Evolutionary conservation across 192 early-diverging fungal genomes (phyloP), one percentile per base, ranked within the genome.

Genomic region (Entomortierella parvispora): DNA sequence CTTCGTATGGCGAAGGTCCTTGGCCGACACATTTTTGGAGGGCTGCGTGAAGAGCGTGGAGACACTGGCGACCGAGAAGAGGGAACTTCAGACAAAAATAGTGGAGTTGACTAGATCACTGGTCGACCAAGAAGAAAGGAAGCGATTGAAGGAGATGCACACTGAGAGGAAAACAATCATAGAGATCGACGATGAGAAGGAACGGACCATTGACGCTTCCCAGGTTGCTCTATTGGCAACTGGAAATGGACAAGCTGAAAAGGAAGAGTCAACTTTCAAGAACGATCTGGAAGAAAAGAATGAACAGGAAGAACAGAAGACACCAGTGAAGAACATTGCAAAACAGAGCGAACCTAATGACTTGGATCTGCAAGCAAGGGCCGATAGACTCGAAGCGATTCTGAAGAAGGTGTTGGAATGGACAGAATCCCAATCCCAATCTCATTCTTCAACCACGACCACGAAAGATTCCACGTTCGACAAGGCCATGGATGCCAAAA

Each of bases 1-100:
- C 4, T 68, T 77, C 64, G 55, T 68, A 2, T 77, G 74, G 74
- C 74, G 74, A 9, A 77, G 58, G 32, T 68, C 57, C 22, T 58
- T 34, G 22, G 74, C 74, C 12, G 65, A 77, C 22, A 31, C 52
- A 1, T 77, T 77, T 31, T 42, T 77, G 47, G 74, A 77, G 47
- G 61, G 68, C 11, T 77, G 74, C 40, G 74, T 68, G 29, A 67
- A 58, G 74, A 53, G 54, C 43, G 61, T 77, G 0, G 74, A 77
- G 50, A 31, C 26, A 22, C 55, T 77, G 45, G 74, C 66, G n/a
- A 23, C 31, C 12, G 74, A 77, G 43, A 68, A 52, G 43, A 48
- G 52, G 25, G 66, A 77, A 40, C 33, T 77, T 1, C 74, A 77
- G 56, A 61, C 54, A 1, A 51, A 47, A 33, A 29, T 68, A 18